Base-by-base conservation (phyloP, 2,329 filamentous ascomycete genomes). In the Zelopaecilomyces penicillatus region DNA sequence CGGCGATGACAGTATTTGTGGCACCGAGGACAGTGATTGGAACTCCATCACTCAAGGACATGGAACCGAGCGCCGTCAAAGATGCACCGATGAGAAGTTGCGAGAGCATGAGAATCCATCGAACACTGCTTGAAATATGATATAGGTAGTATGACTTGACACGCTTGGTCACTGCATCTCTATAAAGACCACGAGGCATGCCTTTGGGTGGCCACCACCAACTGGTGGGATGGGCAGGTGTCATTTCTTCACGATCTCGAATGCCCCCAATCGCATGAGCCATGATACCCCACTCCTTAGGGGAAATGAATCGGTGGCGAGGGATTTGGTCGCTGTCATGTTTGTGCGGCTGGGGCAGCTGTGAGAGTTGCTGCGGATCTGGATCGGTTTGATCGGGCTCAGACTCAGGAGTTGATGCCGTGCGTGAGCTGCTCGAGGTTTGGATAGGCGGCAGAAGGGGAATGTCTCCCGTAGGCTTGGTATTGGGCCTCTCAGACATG, bases 11-110 rank as follows among this genome's bases (percentile, higher is more conserved):
- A 0, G 74, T 77, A 54, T 75, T 76, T 46, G 66, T 52, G 5
- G 70, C 72, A 1, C 70, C 73, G 6, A 76, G 65, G n/a, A 68
- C 48, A 3, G 73, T 75, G 44, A 76, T 73, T 11, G 64, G 57
- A 1, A 61, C 66, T 9, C 67, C 66, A 9, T 65, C 44, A 9
- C 57, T 46, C 27, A 53, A 46, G 6, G 66, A 60, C 42, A 69
- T 53, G 5, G 72, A 67, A 5, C 73, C 73, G 8, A 76, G 65
- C 4, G 72, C 72, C 0, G 74, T 76, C 43, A 77, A 55, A 7
- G 65, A 58, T 4, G 74, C 72, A 34, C 70, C 69, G 34, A 76
- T 54, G 26, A 72, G 61, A 46, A 77, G 64, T 52, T 77, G 74
- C 2, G 68, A 32, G 5, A 76, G 53, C 66, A 76, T 68, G 30